Evolutionary conservation across 164 flowering plant genomes (phyloP).

Genomic region (Piper betle): DNA sequence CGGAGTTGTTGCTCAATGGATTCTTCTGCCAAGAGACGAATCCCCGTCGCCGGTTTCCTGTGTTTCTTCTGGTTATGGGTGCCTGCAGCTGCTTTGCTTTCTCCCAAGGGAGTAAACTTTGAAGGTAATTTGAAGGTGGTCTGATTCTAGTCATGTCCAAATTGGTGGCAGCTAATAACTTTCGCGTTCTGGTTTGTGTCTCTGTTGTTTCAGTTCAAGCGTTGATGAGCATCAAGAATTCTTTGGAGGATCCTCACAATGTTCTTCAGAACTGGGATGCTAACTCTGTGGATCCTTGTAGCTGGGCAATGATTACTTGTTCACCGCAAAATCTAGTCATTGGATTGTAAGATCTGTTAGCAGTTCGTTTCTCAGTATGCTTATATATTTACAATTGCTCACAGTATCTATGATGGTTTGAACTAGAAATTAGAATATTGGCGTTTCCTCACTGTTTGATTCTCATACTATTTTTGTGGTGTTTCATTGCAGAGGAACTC

Average conservation of each 20-base stretch:
- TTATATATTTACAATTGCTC: background rate
- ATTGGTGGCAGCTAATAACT: background rate
- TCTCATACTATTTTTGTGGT: background rate
- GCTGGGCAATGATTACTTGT: constrained; percentile 97
- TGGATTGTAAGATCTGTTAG: constrained; percentile 55
- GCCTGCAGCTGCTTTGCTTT: constrained; percentile 47
- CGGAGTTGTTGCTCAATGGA: constrained; percentile 2
- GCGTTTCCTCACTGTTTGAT: background rate
- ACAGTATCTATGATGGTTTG: background rate
- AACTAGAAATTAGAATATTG: too few relatives aligned
- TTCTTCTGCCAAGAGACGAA: background rate
- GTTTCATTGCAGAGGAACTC: constrained; percentile 47
- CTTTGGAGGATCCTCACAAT: constrained; percentile 66
- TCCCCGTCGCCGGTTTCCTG: constrained; percentile 12
- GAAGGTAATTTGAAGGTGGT: constrained; percentile 47
- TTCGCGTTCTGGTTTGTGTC: constrained; percentile 4
- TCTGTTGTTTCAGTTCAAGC: constrained; percentile 60
- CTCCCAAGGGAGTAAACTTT: constrained; percentile 85
- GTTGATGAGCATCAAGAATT: constrained; percentile 56
- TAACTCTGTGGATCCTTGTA: constrained; percentile 91
- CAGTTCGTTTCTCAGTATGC: background rate
- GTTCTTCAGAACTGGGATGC: constrained; percentile 86
- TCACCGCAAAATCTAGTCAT: constrained; percentile 56
- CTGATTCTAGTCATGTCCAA: background rate
- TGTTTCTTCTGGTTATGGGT: constrained; percentile 30